Conservation (phyloP, 192 early-diverging fungal genomes). For the Gryganskiella cystojenkinii region DNA sequence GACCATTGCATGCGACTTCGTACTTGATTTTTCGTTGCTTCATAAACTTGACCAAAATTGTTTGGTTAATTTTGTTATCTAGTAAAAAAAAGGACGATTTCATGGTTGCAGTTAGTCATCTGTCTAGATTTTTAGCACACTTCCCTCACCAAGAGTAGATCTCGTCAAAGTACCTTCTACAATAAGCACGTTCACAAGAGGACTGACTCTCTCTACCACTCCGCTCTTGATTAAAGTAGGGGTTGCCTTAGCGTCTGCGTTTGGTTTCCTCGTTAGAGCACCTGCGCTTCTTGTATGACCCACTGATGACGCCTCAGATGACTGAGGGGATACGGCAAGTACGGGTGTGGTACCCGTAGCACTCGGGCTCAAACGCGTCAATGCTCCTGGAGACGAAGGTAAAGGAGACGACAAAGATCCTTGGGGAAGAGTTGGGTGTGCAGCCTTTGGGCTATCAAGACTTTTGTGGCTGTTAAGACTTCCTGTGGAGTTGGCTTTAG, state of each 20-base stretch:
- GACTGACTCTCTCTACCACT: conserved; percentile 56
- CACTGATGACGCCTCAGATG: not conserved
- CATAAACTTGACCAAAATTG: conserved; percentile 78
- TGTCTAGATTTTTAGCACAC: not conserved
- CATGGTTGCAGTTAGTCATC: not conserved
- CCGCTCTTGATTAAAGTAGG: conserved; percentile 32
- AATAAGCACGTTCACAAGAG: conserved; percentile 80
- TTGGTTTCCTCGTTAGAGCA: conserved; percentile 1
- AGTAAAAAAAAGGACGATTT: not conserved
- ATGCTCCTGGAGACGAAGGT: conserved; percentile 15
- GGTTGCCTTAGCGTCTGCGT: not conserved
- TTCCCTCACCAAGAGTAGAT: not conserved
- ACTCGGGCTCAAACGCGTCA: conserved; percentile 9
- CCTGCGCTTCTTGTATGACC: not conserved
- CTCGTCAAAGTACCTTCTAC: conserved; percentile 69
- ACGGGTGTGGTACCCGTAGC: not conserved
- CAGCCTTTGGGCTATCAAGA: conserved; percentile 17
- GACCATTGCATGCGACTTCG: conserved; percentile 82
- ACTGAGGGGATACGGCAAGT: conserved; percentile 8
- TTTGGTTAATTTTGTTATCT: conserved; percentile 83
- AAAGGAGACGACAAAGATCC: conserved; percentile 13
- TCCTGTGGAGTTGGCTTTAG: not conserved
- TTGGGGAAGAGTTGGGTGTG: conserved; percentile 27
- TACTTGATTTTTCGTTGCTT: conserved; percentile 75
- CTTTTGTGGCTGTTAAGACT: not conserved